Evolutionary conservation across 2,329 filamentous ascomycete genomes (phyloP), one percentile per base, ranked within the genome.

Genomic region (Aschersonia sp.): DNA sequence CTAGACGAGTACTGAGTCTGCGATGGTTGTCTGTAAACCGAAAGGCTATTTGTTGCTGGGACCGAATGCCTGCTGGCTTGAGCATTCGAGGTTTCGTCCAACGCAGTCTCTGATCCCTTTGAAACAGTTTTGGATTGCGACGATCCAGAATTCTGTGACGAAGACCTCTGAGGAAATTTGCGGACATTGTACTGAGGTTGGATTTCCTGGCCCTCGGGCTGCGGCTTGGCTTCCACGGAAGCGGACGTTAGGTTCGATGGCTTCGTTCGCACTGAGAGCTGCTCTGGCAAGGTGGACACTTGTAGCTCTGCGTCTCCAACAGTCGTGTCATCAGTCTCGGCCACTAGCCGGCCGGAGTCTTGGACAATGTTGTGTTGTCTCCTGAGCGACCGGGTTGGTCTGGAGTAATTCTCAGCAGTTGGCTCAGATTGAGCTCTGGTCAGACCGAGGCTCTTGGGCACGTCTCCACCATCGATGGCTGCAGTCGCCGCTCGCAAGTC

Each of bases 341-440:
- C 68, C 45, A 74, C 71, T 9, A 68, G 65, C 11, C 53, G 50
- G 12, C 59, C 46, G 10, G 63, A 58, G 30, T 77, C 72, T 50
- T 68, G 66, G 33, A 70, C 68, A 53, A 72, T 72, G 41, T 69
- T 70, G 47, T 72, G 48, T 40, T 71, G 67, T 49, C 67, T 61
- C 49, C 71, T 61, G 33, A 71, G 63, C 31, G 69, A 61, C 50
- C 67, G 58, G 12, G 62, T 67, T 6, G 81, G 79, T 6, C 78
- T 69, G 7, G 81, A 83, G 58, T 78, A 82, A 53, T 81, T 83
- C 50, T 75, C 76, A 6, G 68, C 61, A 7, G 69, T 64, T 4
- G 85, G 82, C 57, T 90, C 86, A 4, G 86, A 86, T 57, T 83
- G 78, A 1, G 85, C 78, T 54, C 80, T 73, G 5, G 71, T 67